A percentile compares a stretch with the other conserved stretches of the same genome.
Evolutionary conservation across 2,329 filamentous ascomycete genomes (phyloP).

Genomic region (Aspergillus alliaceus): DNA sequence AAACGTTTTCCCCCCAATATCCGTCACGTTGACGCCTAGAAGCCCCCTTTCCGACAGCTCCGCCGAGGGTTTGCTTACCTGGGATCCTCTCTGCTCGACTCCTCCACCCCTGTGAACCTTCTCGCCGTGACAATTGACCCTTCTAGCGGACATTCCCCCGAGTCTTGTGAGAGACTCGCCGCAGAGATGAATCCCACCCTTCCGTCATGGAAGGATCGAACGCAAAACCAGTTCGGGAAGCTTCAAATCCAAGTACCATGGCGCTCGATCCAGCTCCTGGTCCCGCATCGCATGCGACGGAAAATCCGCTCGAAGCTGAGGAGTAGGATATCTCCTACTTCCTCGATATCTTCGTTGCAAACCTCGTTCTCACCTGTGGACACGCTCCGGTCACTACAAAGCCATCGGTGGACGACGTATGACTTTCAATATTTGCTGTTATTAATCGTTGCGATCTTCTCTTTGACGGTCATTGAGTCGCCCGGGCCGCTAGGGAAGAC

Average conservation of each 20-base stretch:
- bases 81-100: background rate
- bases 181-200: conserved; percentile 37
- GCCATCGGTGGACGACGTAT: conserved; percentile 76
- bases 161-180: conserved; percentile 23
- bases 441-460: conserved; percentile 74
- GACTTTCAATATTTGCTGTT: conserved; percentile 83
- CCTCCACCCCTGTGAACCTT: background rate
- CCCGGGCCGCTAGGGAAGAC: conserved; percentile 79
- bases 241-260: conserved; percentile 49
- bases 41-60: conserved; percentile 19
- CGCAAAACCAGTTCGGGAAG: conserved; percentile 45
- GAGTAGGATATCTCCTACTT: conserved; percentile 64
- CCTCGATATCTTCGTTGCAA: conserved; percentile 73
- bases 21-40: conserved; percentile 20
- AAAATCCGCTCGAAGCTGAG: conserved; percentile 69
- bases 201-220: conserved; percentile 49
- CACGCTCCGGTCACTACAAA: conserved; percentile 71
- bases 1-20: conserved; percentile 12
- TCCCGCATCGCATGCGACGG: conserved; percentile 66
- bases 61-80: conserved; percentile 5
- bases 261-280: conserved; percentile 50
- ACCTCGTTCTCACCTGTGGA: conserved; percentile 80
- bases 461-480: conserved; percentile 74
- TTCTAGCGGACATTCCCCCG: conserved; percentile 12
- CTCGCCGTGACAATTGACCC: background rate